phyloP scores from a whole-genome alignment of 1,284 basidiomycete species.

The Earliella scabrosa region DNA sequence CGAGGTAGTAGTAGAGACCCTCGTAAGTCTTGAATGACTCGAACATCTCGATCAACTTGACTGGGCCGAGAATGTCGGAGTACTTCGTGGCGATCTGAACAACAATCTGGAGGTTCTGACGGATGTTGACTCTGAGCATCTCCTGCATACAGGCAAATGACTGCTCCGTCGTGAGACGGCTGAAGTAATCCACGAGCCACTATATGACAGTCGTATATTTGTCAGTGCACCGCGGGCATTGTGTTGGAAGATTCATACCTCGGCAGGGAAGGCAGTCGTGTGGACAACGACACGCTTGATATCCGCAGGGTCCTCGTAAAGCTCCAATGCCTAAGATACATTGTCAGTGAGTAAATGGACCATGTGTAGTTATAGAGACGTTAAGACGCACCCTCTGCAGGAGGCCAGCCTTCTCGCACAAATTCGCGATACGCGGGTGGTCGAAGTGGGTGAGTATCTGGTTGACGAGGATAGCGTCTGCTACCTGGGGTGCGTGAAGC shows the following conservation, averaged over 20 bases:
- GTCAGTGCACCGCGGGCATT: no score
- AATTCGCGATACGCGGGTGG: slow-evolving; percentile 94
- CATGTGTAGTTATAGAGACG: neutral
- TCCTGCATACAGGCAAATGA: slow-evolving; percentile 96
- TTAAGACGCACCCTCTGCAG: slow-evolving; percentile 87
- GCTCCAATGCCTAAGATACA: slow-evolving; percentile 85
- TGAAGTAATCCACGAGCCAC: slow-evolving; percentile 99
- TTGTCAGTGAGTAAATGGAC: slow-evolving; percentile 15
- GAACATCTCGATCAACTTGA: slow-evolving; percentile 99
- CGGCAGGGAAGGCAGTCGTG: slow-evolving; percentile 84
- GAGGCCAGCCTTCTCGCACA: slow-evolving; percentile 98
- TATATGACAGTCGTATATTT: slow-evolving; percentile 37
- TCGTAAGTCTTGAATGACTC: slow-evolving; percentile 99
- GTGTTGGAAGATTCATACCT: slow-evolving; percentile 51
- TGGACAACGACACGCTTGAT: slow-evolving; percentile 99
- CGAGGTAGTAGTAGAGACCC: slow-evolving; percentile 96
- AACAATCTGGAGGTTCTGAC: slow-evolving; percentile 96
- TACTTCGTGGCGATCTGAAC: slow-evolving; percentile 99
- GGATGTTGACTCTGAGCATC: slow-evolving; percentile 97
- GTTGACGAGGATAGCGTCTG: slow-evolving; percentile 98
- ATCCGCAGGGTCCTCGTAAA: slow-evolving; percentile 96
- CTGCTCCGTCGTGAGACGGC: slow-evolving; percentile 97
- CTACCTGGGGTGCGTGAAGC: slow-evolving; percentile 96
- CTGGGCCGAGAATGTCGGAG: slow-evolving; percentile 96
- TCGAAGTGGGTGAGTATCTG: slow-evolving; percentile 99